Conservation (phyloP, 768 basidiomycete genomes). For the Serendipita sp. region DNA sequence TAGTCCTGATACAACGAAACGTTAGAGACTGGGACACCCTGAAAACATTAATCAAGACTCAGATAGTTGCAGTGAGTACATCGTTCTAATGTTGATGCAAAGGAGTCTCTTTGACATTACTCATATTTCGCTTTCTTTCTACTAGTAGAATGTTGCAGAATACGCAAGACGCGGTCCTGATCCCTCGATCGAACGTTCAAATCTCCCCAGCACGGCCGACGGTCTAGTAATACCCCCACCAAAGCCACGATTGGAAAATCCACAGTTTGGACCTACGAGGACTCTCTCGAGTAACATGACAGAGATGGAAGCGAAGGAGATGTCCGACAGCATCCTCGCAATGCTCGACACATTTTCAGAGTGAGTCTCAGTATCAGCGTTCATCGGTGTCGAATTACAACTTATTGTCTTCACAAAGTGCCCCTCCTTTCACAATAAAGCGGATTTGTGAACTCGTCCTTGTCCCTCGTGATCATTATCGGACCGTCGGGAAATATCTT, state of each 20-base stretch:
- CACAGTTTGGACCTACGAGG: slow-evolving; percentile 35
- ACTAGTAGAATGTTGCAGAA: slow-evolving; percentile 2
- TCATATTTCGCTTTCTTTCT: background rate
- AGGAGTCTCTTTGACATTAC: background rate
- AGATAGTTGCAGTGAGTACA: background rate
- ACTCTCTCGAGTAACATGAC: slow-evolving; percentile 43
- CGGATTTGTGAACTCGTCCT: slow-evolving; percentile 71
- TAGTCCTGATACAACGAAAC: background rate
- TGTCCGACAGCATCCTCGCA: slow-evolving; percentile 40
- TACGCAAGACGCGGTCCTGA: background rate
- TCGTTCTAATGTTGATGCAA: background rate
- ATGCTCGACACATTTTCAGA: slow-evolving; percentile 62
- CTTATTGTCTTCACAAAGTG: slow-evolving; percentile 20
- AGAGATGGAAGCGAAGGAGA: slow-evolving; percentile 40
- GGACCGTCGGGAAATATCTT: slow-evolving; percentile 68
- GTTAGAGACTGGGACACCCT: background rate
- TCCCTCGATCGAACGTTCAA: background rate
- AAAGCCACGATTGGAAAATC: slow-evolving; percentile 36
- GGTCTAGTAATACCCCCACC: slow-evolving; percentile 63
- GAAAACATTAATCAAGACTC: background rate
- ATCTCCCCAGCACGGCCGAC: slow-evolving; percentile 27
- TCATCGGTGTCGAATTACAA: slow-evolving; percentile 1
- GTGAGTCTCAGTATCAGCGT: slow-evolving; percentile 27
- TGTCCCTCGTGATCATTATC: slow-evolving; percentile 55
- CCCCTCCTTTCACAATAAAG: slow-evolving; percentile 80